A percentile compares a stretch with the other conserved stretches of the same genome.
Evolutionary conservation across 108 stramenopile genomes (phyloP).

Genomic region (Aurantiochytrium sp.): DNA sequence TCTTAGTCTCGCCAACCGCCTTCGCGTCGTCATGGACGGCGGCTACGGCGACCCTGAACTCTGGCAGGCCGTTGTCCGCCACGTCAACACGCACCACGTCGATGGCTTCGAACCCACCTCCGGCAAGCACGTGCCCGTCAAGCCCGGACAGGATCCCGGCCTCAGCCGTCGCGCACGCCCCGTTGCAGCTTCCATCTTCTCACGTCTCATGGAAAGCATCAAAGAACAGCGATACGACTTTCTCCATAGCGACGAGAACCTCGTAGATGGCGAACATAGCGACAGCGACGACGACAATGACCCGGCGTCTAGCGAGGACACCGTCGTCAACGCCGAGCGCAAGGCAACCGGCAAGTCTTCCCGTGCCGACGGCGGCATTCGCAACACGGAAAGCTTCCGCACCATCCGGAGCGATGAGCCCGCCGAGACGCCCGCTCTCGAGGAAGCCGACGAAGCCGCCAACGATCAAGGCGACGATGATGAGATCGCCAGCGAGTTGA

Average conservation of each 20-base stretch:
- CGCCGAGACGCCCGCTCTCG: no score
- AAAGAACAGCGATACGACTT: neutral
- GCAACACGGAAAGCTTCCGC: neutral
- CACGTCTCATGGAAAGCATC: neutral
- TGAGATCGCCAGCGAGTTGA: no score
- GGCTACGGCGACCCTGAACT: neutral
- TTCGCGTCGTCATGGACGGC: neutral
- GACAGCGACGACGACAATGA: neutral
- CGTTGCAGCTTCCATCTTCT: neutral
- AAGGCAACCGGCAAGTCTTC: neutral
- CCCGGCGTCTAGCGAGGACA: neutral
- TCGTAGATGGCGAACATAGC: neutral
- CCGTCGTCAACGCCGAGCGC: neutral
- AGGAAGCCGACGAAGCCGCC: no score
- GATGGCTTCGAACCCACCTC: neutral
- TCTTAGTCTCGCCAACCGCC: neutral
- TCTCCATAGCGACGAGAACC: neutral
- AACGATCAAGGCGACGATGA: no score
- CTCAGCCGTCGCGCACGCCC: neutral
- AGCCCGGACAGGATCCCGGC: neutral
- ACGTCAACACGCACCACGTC: neutral
- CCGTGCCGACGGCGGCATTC: neutral
- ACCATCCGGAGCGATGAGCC: neutral
- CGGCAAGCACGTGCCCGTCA: neutral
- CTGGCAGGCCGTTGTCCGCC: constrained; percentile 1